Evolutionary conservation across 2,329 filamentous ascomycete species (phyloP).

Genomic region (Colletotrichum gloeosporioides): DNA sequence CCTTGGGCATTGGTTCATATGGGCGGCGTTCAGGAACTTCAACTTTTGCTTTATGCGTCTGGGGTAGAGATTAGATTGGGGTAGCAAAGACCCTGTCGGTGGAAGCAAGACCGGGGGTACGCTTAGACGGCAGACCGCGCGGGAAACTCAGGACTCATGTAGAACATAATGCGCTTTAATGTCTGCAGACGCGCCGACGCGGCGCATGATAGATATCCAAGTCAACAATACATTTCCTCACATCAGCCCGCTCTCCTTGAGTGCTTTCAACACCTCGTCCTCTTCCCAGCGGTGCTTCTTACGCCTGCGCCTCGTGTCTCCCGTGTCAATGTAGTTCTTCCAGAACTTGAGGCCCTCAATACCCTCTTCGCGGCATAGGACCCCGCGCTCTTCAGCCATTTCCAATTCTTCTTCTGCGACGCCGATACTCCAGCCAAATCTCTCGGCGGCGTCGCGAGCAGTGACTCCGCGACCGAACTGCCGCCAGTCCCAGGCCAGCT

Average conservation of each 20-base stretch:
- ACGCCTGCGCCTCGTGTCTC: constrained; percentile 36
- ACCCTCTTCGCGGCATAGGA: constrained; percentile 87
- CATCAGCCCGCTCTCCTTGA: constrained; percentile 49
- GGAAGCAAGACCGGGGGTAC: not conserved
- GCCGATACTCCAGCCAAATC: constrained; percentile 96
- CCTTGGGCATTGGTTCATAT: constrained; percentile 9
- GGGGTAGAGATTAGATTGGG: not conserved
- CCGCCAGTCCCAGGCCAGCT: constrained; percentile 77
- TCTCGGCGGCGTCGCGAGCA: constrained; percentile 85
- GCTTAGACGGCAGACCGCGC: not conserved
- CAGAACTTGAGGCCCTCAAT: constrained; percentile 93
- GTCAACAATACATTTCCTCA: not conserved
- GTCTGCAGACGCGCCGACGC: not conserved
- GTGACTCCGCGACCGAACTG: constrained; percentile 85
- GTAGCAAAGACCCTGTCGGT: not conserved
- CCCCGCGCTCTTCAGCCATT: constrained; percentile 93
- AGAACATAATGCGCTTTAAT: constrained; percentile 22
- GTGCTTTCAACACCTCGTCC: constrained; percentile 47
- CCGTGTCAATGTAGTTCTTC: constrained; percentile 74
- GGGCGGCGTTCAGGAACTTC: constrained; percentile 12
- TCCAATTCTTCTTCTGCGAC: constrained; percentile 95
- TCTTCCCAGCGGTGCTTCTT: constrained; percentile 32
- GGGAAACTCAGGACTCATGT: constrained; percentile 3
- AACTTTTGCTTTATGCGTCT: not conserved
- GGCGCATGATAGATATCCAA: constrained; percentile 14